A percentile compares a stretch with the other conserved stretches of the same genome.
These are phyloP conservation scores for Pseudogymnoascus sp. DNA, from an alignment of 2,329 filamentous ascomycete genomes.

Conservation along the genomic window DNA sequence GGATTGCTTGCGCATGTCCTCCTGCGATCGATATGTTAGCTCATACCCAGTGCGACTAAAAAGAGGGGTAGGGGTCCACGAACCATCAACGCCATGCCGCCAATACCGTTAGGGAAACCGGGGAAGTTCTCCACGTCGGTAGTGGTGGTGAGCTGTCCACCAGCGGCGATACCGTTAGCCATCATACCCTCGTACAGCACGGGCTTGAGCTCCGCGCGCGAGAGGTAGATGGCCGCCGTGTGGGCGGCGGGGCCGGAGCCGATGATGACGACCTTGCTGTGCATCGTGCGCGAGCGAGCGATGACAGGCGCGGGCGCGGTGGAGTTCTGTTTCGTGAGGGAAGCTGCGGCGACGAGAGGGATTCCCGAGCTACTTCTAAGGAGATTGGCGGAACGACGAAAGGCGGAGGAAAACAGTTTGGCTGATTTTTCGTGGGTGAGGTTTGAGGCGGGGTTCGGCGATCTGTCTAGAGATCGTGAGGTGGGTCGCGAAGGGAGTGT, in stretches of 20 bases:
- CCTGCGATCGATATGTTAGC: slow-evolving; percentile 29
- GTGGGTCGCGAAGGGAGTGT: not conserved
- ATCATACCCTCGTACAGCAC: slow-evolving; percentile 97
- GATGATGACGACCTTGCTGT: slow-evolving; percentile 86
- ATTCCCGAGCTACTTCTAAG: slow-evolving; percentile 21
- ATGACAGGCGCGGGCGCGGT: slow-evolving; percentile 30
- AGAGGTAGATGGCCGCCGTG: slow-evolving; percentile 93
- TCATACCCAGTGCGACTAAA: not conserved
- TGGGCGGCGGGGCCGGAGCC: slow-evolving; percentile 96
- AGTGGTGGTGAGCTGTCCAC: slow-evolving; percentile 94
- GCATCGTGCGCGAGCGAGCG: slow-evolving; percentile 56
- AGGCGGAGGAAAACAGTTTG: slow-evolving; percentile 88
- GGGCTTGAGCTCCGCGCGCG: slow-evolving; percentile 85
- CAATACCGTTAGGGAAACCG: slow-evolving; percentile 83
- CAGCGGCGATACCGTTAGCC: slow-evolving; percentile 90
- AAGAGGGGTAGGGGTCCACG: not conserved
- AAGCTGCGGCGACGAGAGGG: slow-evolving; percentile 13
- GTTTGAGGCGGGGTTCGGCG: slow-evolving; percentile 1
- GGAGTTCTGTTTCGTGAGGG: slow-evolving; percentile 29
- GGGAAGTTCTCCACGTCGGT: slow-evolving; percentile 99
- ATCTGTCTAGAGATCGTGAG: not conserved
- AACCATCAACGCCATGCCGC: slow-evolving; percentile 76
- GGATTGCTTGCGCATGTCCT: slow-evolving; percentile 88
- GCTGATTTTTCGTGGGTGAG: slow-evolving; percentile 32
- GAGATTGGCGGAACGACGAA: slow-evolving; percentile 53